Conservation (phyloP, 225 moss, liverwort and hornwort species). For the Takakia lepidozioides region DNA sequence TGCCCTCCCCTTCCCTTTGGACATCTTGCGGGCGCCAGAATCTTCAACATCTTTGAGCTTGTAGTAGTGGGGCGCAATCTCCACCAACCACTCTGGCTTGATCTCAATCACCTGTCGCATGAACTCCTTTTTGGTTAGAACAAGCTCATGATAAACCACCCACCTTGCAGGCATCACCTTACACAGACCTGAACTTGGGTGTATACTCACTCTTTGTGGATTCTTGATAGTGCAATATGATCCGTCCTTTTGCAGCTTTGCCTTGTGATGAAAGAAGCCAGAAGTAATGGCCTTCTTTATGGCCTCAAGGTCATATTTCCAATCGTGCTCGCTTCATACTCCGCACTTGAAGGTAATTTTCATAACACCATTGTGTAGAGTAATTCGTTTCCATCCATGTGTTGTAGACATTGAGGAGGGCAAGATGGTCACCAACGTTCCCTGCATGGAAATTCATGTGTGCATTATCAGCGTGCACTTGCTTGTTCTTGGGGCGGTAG, state of each 20-base stretch:
- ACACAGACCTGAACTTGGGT: conserved; percentile 45
- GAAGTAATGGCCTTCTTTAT: conserved; percentile 46
- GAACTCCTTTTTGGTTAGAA: conserved; percentile 41
- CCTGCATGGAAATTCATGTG: conserved; percentile 51
- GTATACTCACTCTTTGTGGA: conserved; percentile 38
- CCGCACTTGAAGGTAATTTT: conserved; percentile 46
- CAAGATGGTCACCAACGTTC: conserved; percentile 50
- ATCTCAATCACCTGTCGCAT: conserved; percentile 53
- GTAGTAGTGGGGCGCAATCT: conserved; percentile 50
- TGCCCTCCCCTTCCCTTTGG: conserved; percentile 37
- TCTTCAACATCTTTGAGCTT: conserved; percentile 45
- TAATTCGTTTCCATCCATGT: conserved; percentile 51
- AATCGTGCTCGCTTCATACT: conserved; percentile 54
- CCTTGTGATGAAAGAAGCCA: conserved; percentile 48
- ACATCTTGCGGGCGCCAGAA: conserved; percentile 30
- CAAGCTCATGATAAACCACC: conserved; percentile 51
- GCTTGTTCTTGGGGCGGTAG: conserved; percentile 49
- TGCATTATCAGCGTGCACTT: conserved; percentile 54
- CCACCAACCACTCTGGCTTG: conserved; percentile 45
- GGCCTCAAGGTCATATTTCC: conserved; percentile 27
- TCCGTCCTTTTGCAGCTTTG: conserved; percentile 46
- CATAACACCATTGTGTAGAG: conserved; percentile 55
- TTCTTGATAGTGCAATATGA: conserved; percentile 42
- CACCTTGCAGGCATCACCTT: conserved; percentile 34
- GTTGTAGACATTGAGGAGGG: conserved; percentile 40